Conservation (phyloP, 257 asterid genomes). For the Solanum etuberosum region DNA sequence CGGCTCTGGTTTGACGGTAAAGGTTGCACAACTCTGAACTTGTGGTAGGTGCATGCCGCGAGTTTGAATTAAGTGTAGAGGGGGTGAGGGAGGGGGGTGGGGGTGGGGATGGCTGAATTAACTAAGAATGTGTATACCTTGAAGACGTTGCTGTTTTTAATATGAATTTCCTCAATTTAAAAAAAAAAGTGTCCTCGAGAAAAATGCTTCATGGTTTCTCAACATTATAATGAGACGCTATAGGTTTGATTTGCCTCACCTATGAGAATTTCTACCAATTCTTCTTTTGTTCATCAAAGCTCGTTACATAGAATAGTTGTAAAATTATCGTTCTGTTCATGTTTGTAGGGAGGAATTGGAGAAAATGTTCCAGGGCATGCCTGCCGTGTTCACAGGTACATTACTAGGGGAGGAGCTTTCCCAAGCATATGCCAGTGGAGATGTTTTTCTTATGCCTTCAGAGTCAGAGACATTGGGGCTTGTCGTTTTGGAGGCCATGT, state of each 20-base stretch:
- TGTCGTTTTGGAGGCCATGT: slow-evolving; percentile 92
- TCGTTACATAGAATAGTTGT: background rate
- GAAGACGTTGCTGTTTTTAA: background rate
- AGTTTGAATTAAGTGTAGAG: background rate
- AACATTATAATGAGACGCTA: background rate
- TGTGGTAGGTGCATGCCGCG: background rate
- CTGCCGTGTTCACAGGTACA: slow-evolving; percentile 87
- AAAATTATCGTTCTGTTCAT: background rate
- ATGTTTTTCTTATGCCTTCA: slow-evolving; percentile 84
- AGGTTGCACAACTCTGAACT: background rate
- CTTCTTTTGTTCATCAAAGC: background rate
- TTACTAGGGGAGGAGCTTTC: slow-evolving; percentile 90
- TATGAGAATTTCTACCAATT: background rate
- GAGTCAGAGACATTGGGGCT: slow-evolving; percentile 93
- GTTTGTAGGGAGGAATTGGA: slow-evolving; percentile 67
- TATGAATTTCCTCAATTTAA: background rate
- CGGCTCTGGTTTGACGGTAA: background rate
- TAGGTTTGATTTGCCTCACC: background rate
- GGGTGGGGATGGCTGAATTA: background rate
- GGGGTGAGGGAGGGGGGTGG: rapidly evolving
- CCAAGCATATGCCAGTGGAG: slow-evolving; percentile 92
- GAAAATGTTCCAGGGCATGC: slow-evolving; percentile 54
- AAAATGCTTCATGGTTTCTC: background rate
- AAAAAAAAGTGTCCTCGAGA: background rate
- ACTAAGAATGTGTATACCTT: background rate